Conservation (phyloP, 1,139 yeast genomes). For the Scheffersomyces illinoinensis region DNA sequence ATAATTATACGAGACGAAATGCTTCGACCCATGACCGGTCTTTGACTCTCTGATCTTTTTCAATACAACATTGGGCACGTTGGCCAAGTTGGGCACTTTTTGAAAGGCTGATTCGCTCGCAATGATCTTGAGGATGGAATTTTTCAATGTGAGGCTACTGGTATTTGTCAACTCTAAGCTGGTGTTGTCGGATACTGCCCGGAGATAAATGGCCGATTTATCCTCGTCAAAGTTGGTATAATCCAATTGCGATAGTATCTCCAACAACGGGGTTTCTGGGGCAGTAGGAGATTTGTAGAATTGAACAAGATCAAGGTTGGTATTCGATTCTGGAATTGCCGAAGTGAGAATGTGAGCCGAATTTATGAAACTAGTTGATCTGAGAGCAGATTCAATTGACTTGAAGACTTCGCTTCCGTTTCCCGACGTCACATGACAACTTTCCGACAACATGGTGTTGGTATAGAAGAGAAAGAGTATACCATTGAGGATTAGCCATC, state of each 20-base stretch:
- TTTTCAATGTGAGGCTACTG: constrained; percentile 3
- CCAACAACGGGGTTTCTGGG: not conserved
- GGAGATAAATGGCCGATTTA: not conserved
- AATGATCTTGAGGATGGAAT: constrained; percentile 5
- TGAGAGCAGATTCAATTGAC: not conserved
- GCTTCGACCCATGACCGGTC: constrained; percentile 23
- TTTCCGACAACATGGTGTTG: not conserved
- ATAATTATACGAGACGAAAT: constrained; percentile 14
- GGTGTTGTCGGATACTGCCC: not conserved
- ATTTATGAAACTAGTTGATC: not conserved
- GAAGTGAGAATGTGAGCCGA: not conserved
- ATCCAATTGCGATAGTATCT: not conserved
- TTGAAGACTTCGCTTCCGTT: not conserved
- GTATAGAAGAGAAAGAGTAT: not conserved
- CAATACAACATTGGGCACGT: constrained; percentile 7
- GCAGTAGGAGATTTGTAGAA: not conserved
- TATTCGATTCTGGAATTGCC: not conserved
- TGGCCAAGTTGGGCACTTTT: constrained; percentile 13
- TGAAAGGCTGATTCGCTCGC: constrained; percentile 13
- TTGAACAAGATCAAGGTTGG: not conserved
- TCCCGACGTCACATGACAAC: not conserved
- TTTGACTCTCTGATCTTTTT: constrained; percentile 16
- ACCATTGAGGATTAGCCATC: not conserved
- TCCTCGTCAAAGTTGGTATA: not conserved
- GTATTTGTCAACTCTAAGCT: not conserved